Evolutionary conservation across 768 basidiomycete species (phyloP).

Genomic region (Russula virescens): DNA sequence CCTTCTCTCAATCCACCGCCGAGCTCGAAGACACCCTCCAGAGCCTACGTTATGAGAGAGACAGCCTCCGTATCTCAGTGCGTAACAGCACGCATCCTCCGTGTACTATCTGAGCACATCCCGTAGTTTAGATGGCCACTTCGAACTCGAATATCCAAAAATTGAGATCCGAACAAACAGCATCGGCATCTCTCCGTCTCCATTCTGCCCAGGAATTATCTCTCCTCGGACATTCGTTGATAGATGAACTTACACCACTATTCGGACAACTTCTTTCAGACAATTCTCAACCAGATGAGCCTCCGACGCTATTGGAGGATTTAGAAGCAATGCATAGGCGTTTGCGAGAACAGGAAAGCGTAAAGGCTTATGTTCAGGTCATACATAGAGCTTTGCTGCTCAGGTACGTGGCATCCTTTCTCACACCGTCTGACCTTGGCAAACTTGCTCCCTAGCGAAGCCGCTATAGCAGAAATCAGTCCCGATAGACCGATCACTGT

Average conservation of each 20-base stretch:
- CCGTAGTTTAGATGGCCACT: conserved; percentile 52
- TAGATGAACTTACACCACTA: conserved; percentile 70
- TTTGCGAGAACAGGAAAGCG: conserved; percentile 69
- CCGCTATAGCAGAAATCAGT: conserved; percentile 49
- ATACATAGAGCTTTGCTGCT: conserved; percentile 64
- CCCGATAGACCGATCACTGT: conserved; percentile 38
- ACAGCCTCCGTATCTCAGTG: conserved; percentile 30
- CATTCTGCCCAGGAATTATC: conserved; percentile 68
- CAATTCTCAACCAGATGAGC: conserved; percentile 40
- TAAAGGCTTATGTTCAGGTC: conserved; percentile 70
- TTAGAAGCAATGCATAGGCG: conserved; percentile 74
- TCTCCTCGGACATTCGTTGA: conserved; percentile 66
- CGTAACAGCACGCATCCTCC: conserved; percentile 22
- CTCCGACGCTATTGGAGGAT: conserved; percentile 70
- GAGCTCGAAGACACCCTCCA: conserved; percentile 44
- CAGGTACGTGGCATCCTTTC: conserved; percentile 44
- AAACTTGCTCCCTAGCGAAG: conserved; percentile 41
- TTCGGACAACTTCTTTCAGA: conserved; percentile 59
- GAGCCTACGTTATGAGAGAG: conserved; percentile 34
- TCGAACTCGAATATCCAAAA: conserved; percentile 46
- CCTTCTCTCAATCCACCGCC: conserved; percentile 34
- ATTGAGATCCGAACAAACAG: conserved; percentile 45
- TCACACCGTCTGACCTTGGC: background rate
- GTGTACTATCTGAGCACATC: conserved; percentile 32
- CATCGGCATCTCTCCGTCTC: conserved; percentile 44